Base-by-base conservation (phyloP, 768 basidiomycete genomes). In the Podaxis sp. region DNA sequence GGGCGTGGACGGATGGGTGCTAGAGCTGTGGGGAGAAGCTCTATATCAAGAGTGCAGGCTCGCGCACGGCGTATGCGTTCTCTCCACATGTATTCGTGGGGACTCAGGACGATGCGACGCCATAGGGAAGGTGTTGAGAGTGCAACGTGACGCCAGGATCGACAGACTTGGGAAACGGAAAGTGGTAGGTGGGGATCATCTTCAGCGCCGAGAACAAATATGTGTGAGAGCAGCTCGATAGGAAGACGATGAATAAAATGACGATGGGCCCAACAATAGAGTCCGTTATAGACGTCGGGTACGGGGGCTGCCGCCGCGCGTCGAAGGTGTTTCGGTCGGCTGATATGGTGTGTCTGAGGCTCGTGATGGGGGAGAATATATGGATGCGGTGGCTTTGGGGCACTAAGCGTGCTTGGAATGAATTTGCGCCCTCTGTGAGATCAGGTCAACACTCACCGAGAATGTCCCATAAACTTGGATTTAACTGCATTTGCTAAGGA, bases 131-230 rank as follows among this genome's bases (percentile, higher is more conserved):
- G 87, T 4, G 87, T 86, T 52, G 79, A 82, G 30, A 89, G 75
- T 15, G 86, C 82, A 30, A 89, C 76, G 39, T 80, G 74, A 48
- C 89, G 79, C 88, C 90, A 92, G 38, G 74, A 70, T 51, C 80
- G 77, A 71, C 88, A 92, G 60, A 90, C 87, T 66, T 90, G 89
- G 7, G 90, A 90, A 54, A 89, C 78, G 49, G 76, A 73, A 64
- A 90, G 66, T 22, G 89, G 86, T 39, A 90, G 79, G 75, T 82
- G 80, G 55, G 73, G 69, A 70, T 86, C 83, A 54, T 82, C 80
- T 62, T 85, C 74, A 12, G 86, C 78, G 15, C 85, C 89, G 13
- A 87, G 73, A 24, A 83, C 69, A 70, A 92, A 90, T 54, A 91
- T 81, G 63, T 84, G 80, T 40, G 84, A 76, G 42, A 92, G 79